These are phyloP conservation scores for Salix dunnii DNA, from an alignment of 345 rosid genomes.

Conservation along the genomic window DNA sequence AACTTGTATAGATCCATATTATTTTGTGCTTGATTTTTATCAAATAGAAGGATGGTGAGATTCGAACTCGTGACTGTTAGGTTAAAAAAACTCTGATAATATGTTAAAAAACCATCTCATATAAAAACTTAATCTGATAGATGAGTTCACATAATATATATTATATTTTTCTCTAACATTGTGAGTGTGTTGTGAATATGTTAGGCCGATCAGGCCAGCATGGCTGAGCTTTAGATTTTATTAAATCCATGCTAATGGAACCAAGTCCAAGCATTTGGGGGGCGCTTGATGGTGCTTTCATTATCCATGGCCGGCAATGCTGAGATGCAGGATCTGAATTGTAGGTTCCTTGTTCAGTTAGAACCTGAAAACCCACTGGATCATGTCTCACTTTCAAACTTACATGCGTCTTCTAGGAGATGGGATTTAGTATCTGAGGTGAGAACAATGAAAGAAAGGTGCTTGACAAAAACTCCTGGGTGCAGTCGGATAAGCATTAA, in stretches of 20 bases:
- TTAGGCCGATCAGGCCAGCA: conserved; percentile 58
- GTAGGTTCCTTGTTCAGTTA: conserved; percentile 44
- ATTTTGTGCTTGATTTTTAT: no score
- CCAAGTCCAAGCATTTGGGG: conserved; percentile 73
- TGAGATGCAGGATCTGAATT: conserved; percentile 58
- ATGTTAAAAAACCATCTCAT: no score
- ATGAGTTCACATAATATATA: no score
- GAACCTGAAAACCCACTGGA: conserved; percentile 69
- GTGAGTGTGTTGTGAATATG: conserved; percentile 64
- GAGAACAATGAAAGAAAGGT: conserved; percentile 49
- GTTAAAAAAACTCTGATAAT: no score
- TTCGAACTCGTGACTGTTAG: no score
- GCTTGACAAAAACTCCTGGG: conserved; percentile 62
- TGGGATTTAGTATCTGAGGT: conserved; percentile 64
- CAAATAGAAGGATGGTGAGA: no score
- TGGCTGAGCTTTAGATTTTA: conserved; percentile 47
- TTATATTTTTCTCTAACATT: no score
- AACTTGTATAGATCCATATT: no score
- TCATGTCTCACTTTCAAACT: conserved; percentile 54
- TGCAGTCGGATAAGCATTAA: conserved; percentile 64
- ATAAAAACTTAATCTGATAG: no score
- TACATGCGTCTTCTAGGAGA: conserved; percentile 52
- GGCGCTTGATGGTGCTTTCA: conserved; percentile 56
- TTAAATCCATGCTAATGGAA: conserved; percentile 49
- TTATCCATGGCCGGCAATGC: conserved; percentile 59